These are phyloP conservation scores for Phycomyces blakesleeanus DNA, from an alignment of 192 early-diverging fungal species.

Conservation along the genomic window DNA sequence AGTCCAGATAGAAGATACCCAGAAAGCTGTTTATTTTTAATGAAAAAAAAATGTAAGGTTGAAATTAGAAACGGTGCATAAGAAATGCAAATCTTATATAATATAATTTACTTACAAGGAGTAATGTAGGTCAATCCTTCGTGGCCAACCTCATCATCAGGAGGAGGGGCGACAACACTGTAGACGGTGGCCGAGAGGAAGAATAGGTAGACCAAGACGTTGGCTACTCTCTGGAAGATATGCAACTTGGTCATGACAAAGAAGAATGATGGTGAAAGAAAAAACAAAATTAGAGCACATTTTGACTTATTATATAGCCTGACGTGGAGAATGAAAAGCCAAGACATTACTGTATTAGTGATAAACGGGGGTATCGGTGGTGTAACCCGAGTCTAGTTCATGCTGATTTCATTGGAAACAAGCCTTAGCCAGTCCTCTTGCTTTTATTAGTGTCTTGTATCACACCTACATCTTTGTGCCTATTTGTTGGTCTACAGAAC, in stretches of 20 bases:
- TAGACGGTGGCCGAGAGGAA: conserved; percentile 57
- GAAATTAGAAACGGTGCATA: not conserved
- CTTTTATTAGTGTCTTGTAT: too few relatives aligned
- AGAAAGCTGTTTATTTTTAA: conserved; percentile 42
- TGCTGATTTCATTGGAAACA: too few relatives aligned
- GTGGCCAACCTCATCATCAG: conserved; percentile 26
- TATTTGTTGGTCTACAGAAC: too few relatives aligned
- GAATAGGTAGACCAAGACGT: conserved; percentile 60
- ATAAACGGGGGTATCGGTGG: too few relatives aligned
- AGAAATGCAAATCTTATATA: not conserved
- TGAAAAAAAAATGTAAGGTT: not conserved
- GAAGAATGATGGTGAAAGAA: conserved; percentile 1
- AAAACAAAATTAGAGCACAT: not conserved
- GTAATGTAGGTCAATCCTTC: conserved; percentile 60
- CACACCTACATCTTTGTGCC: too few relatives aligned
- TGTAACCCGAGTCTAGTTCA: too few relatives aligned
- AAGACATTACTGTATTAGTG: too few relatives aligned
- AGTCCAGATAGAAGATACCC: conserved; percentile 58
- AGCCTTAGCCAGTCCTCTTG: too few relatives aligned
- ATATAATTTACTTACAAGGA: conserved; percentile 48
- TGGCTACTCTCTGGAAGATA: conserved; percentile 47
- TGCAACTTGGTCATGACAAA: conserved; percentile 23
- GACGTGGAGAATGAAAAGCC: too few relatives aligned
- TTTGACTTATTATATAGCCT: not conserved
- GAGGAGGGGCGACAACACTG: conserved; percentile 42